Base-by-base conservation (phyloP, 768 basidiomycete genomes). In the Butyriboletus loyo region DNA sequence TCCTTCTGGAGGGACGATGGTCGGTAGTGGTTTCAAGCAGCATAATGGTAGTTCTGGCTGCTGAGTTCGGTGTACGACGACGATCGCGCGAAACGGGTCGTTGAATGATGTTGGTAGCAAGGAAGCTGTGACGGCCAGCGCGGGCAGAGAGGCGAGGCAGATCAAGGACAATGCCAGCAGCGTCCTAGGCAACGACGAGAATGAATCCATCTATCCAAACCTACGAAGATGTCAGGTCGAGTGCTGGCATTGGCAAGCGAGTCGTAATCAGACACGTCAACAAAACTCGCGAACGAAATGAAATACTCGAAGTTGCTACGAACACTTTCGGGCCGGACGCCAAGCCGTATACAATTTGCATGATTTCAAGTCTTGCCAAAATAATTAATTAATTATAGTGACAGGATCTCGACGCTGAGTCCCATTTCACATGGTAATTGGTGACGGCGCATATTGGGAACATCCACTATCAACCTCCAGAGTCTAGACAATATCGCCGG, bases 31-130 rank as follows among this genome's bases (percentile, higher is more conserved):
- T 41, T 78, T 84, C 49, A 92, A 72, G 61, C 86, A 87, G 71
- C 89, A 92, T 46, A 89, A 61, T 4, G 84, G 86, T 9, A 67
- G 79, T 41, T 82, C 80, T 9, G 82, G 75, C 19, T 69, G 67
- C n/a, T 25, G 54, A 7, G 58, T 72, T 56, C 75, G 81, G 7
- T 75, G 76, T 7, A 72, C 74, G 7, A 77, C 57, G 19, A 76
- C 75, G 36, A 92, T 73, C 4, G 77, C 77, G 46, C 78, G 76
- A 68, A 91, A 85, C 1, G 77, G 82, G 68, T 90, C 79, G 60
- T 87, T 80, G 34, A 60, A 56, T 0, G 78, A 67, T 0, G 76
- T 75, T 5, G 65, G 66, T 4, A 71, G 67, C 7, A 54, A 61
- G 24, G 66, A 58, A 14, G 72, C 50, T 27, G 52, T 45, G 41